Evolutionary conservation across 768 basidiomycete species (phyloP).

Genomic region (Suillus occidentalis): DNA sequence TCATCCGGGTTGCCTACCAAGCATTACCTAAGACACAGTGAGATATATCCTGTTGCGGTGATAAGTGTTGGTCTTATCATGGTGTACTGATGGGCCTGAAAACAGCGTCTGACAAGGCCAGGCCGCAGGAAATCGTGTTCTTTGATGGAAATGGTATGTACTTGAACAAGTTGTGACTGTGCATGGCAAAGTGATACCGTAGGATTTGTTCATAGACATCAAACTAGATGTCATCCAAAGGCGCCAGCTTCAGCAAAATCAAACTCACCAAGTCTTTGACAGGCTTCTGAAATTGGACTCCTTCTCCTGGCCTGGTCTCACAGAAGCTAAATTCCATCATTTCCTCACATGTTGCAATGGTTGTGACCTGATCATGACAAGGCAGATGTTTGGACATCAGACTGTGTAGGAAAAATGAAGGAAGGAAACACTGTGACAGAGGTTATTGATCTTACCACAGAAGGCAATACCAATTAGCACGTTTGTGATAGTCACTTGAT

Average conservation of each 20-base stretch:
- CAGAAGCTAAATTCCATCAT: not conserved
- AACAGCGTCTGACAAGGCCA: not conserved
- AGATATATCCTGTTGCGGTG: not conserved
- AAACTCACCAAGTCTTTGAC: not conserved
- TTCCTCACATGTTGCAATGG: not conserved
- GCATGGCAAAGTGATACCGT: not conserved
- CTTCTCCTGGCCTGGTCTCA: not conserved
- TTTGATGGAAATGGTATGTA: not conserved
- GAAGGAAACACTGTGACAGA: not conserved
- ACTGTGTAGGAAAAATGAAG: not conserved
- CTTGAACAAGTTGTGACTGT: not conserved
- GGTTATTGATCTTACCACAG: not conserved
- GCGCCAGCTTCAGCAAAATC: not conserved
- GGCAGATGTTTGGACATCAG: not conserved
- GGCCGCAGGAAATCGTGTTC: not conserved
- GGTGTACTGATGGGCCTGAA: not conserved
- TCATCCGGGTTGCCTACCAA: not conserved
- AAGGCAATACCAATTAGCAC: not conserved
- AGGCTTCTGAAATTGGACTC: constrained; percentile 1
- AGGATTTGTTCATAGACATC: constrained; percentile 1
- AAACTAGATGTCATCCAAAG: not conserved
- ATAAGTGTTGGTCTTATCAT: no score
- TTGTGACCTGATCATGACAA: constrained; percentile 3
- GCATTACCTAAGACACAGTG: not conserved
- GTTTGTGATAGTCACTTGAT: no score